Evolutionary conservation across 2,329 filamentous ascomycete genomes (phyloP).

Genomic region (Penicillium freii): DNA sequence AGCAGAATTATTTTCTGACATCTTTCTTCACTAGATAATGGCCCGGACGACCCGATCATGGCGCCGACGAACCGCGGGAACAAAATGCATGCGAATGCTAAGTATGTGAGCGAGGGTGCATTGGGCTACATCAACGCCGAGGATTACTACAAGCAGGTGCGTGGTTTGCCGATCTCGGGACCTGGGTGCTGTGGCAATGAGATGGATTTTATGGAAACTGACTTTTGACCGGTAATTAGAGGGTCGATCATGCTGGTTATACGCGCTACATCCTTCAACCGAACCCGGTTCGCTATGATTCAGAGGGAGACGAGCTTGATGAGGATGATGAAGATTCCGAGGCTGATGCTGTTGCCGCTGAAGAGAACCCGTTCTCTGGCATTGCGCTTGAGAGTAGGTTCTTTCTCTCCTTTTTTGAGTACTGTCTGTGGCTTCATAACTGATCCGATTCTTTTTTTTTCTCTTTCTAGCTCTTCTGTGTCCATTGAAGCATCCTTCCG

Average conservation of each 20-base stretch:
- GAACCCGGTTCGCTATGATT: slow-evolving; percentile 61
- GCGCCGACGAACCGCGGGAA: slow-evolving; percentile 60
- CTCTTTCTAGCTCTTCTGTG: slow-evolving; percentile 52
- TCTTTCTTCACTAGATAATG: slow-evolving; percentile 31
- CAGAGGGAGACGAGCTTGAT: slow-evolving; percentile 62
- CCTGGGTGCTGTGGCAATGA: slow-evolving; percentile 4
- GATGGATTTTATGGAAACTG: slow-evolving; percentile 8
- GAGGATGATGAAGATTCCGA: slow-evolving; percentile 58
- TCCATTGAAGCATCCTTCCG: slow-evolving; percentile 61
- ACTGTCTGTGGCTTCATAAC: background rate
- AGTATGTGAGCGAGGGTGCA: slow-evolving; percentile 55
- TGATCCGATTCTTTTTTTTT: slow-evolving; percentile 10
- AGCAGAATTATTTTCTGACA: slow-evolving; percentile 11
- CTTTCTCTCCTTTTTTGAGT: background rate
- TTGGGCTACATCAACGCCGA: slow-evolving; percentile 53
- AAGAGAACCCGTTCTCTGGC: slow-evolving; percentile 61
- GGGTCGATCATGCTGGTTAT: slow-evolving; percentile 62
- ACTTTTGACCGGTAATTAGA: slow-evolving; percentile 39
- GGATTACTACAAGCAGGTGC: slow-evolving; percentile 57
- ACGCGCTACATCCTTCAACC: slow-evolving; percentile 57
- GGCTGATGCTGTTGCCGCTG: slow-evolving; percentile 56
- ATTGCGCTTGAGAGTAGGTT: slow-evolving; percentile 57
- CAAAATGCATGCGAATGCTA: slow-evolving; percentile 59
- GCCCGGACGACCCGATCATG: slow-evolving; percentile 53
- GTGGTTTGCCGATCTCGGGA: slow-evolving; percentile 5